Base-by-base conservation (phyloP, 371 early-diverging fungal species). In the Rhizopus delemar region DNA sequence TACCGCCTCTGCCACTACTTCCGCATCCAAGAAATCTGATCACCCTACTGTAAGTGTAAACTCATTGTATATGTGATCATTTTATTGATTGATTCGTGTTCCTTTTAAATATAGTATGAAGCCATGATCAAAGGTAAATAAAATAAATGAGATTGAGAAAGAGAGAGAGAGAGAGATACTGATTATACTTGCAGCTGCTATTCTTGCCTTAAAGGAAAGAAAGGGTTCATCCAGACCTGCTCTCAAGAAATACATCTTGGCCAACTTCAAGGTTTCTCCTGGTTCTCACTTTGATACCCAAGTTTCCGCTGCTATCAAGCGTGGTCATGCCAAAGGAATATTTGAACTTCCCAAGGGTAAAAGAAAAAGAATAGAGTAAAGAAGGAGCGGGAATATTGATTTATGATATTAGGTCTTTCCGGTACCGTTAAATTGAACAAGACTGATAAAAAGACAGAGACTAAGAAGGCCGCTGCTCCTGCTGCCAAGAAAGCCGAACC, bases 221-320 rank as follows among this genome's bases (percentile, higher is more conserved):
- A 86, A 81, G 68, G 93, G 93, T 50, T 83, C 86, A 59, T 85
- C 87, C 45, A 87, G 91, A 68, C 87, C 84, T 61, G 89, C 89
- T 51, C 85, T 92, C 78, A 91, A 90, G 74, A 92, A 91, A 79
- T 91, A 90, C 75, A 90, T 92, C 64, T 72, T 82, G 65, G 84
- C 89, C 66, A 92, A 90, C 84, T 88, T 81, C 77, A 80, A 82
- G 71, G 71, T 79, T 28, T 56, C 57, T 58, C 51, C 74, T 52
- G 74, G 75, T 49, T 73, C 78, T 50, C 83, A 75, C 60, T 83
- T 84, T 49, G 88, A 87, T 65, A 65, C 69, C 46, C 81, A 84
- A 66, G 76, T 90, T 71, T 84, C 84, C 72, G 80, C 79, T 65
- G 90, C 90, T 56, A 83, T 92, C 76, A 88, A 86, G 82, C 86